phyloP scores from a whole-genome alignment of 139 green algal genomes.

The Coelastrella sp. region DNA sequence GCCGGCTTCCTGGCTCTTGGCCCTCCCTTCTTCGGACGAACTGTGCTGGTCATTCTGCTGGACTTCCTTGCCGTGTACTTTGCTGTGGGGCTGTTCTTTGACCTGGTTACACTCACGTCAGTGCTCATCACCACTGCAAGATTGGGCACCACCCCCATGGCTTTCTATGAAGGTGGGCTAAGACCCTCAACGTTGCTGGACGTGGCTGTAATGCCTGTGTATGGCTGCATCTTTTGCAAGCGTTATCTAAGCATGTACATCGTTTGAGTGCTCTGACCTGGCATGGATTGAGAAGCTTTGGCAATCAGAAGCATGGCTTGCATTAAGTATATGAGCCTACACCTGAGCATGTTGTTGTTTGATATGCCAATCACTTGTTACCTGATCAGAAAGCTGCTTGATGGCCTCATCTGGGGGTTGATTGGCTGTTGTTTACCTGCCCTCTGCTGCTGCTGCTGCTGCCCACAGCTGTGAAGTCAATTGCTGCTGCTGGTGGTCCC shows the following conservation, averaged over 20 bases:
- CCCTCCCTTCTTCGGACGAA: constrained; percentile 13
- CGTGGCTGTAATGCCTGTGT: too few species aligned
- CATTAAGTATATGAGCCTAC: too few species aligned
- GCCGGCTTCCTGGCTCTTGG: constrained; percentile 34
- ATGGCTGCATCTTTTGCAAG: too few species aligned
- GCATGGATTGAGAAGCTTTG: too few species aligned
- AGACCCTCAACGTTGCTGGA: background rate
- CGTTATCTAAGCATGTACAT: too few species aligned
- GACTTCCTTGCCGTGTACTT: constrained; percentile 45
- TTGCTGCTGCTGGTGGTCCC: background rate
- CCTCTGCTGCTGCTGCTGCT: background rate
- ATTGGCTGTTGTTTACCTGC: background rate
- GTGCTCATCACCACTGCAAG: constrained; percentile 33
- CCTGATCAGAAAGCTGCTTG: too few species aligned
- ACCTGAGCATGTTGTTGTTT: too few species aligned
- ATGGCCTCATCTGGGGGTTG: too few species aligned
- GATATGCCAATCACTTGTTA: too few species aligned
- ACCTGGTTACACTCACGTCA: constrained; percentile 19
- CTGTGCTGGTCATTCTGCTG: background rate
- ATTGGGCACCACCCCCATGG: constrained; percentile 24
- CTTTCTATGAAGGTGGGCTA: constrained; percentile 23
- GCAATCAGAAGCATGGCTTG: too few species aligned
- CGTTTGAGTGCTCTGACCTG: too few species aligned
- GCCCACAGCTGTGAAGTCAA: constrained; percentile 38
- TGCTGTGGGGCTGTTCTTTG: constrained; percentile 33